Evolutionary conservation across 345 rosid genomes (phyloP).

Genomic region (Boechera retrofracta): DNA sequence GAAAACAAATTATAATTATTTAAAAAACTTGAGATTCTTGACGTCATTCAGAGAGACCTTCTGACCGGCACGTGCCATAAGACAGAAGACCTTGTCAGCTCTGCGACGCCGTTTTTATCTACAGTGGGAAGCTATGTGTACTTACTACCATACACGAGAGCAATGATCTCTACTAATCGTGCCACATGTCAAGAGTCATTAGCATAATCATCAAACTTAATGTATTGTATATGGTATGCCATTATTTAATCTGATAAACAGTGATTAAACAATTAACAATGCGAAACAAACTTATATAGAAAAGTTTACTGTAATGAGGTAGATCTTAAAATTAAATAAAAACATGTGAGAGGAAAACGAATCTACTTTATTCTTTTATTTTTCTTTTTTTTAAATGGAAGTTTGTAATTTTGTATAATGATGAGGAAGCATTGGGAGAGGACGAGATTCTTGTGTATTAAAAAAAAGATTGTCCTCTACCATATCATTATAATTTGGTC

Average conservation of each 20-base stretch:
- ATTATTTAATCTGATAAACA: neutral
- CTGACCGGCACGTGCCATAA: constrained; percentile 15
- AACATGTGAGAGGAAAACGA: constrained; percentile 28
- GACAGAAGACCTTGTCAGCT: neutral
- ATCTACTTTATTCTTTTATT: constrained; percentile 8
- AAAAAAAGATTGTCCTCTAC: constrained; percentile 33
- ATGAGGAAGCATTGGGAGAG: constrained; percentile 44
- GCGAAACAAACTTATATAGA: too few relatives aligned
- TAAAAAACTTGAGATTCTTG: constrained; percentile 13
- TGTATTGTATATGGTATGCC: constrained; percentile 1
- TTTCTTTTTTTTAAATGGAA: neutral
- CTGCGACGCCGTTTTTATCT: neutral
- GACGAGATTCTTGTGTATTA: constrained; percentile 44
- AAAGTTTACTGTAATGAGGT: too few relatives aligned
- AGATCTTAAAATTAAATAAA: neutral
- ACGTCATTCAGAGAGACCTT: constrained; percentile 17
- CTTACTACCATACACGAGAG: neutral
- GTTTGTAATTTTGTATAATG: constrained; percentile 36
- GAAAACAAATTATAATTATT: neutral
- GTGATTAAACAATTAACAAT: neutral
- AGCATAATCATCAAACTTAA: constrained; percentile 9
- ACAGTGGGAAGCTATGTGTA: neutral
- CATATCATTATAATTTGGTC: constrained; percentile 37
- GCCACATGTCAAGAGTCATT: constrained; percentile 24
- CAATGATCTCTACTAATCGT: constrained; percentile 21